phyloP scores from a whole-genome alignment of 2,329 filamentous ascomycete species.

The Teratosphaeria gauchensis region DNA sequence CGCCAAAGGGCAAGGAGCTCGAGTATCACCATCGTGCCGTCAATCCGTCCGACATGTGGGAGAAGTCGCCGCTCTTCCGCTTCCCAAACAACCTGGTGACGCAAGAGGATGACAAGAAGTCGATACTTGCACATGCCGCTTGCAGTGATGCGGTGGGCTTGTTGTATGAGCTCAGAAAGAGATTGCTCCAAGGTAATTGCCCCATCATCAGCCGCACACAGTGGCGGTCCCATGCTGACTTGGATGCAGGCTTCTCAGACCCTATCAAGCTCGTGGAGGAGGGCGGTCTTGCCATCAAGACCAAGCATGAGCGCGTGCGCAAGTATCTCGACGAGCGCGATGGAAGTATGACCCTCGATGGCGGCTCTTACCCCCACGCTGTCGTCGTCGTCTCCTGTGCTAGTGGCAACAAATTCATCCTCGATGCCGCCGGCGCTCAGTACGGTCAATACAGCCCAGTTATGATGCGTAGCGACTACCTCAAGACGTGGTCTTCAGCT shows the following conservation, averaged over 20 bases:
- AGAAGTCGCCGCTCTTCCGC: conserved; percentile 1
- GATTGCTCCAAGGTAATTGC: conserved; percentile 5
- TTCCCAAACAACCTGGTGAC: conserved; percentile 3
- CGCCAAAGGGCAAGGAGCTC: neutral
- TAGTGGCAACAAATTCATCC: conserved; percentile 4
- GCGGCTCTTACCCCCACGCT: neutral
- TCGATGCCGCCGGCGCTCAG: conserved; percentile 12
- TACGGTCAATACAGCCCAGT: conserved; percentile 8
- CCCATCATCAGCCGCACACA: too few relatives aligned
- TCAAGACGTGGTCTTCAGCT: neutral
- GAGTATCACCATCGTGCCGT: neutral
- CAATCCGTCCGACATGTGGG: neutral
- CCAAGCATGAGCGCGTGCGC: neutral
- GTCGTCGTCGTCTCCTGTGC: conserved; percentile 3
- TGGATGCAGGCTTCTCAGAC: neutral
- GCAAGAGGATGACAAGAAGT: conserved; percentile 4
- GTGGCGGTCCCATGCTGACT: too few relatives aligned
- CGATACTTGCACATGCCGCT: conserved; percentile 1
- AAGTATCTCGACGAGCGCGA: neutral
- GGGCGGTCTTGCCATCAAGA: neutral
- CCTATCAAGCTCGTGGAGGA: neutral
- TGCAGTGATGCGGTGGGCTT: conserved; percentile 4
- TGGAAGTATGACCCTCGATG: neutral
- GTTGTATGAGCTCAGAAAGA: conserved; percentile 5
- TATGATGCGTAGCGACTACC: neutral